A percentile compares a stretch with the other conserved stretches of the same genome.
These are phyloP conservation scores for Anisodus acutangulus DNA, from an alignment of 257 asterid species.

Conservation along the genomic window DNA sequence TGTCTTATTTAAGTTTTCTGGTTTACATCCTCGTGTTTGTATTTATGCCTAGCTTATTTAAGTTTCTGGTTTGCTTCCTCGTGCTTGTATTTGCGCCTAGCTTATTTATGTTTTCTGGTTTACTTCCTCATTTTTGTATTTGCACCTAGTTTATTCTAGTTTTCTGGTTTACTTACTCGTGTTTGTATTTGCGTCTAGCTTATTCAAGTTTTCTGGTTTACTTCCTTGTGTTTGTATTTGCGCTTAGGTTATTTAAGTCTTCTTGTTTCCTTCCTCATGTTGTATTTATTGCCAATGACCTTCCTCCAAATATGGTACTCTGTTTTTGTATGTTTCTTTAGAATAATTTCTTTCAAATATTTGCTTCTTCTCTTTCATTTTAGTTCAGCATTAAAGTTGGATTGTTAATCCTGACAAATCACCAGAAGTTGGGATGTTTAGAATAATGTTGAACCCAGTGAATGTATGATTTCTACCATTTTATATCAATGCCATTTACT, in stretches of 20 bases:
- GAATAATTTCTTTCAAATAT: background rate
- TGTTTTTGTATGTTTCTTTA: background rate
- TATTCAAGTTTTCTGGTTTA: background rate
- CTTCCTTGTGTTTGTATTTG: background rate
- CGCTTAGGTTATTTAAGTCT: background rate
- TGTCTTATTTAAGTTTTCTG: background rate
- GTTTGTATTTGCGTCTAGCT: background rate
- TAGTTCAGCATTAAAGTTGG: background rate
- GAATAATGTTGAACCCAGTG: background rate
- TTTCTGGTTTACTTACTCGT: background rate
- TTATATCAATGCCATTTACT: background rate
- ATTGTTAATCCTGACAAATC: background rate
- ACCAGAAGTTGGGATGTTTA: background rate
- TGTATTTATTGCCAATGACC: background rate
- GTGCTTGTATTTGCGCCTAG: background rate
- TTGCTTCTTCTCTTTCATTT: constrained; percentile 9
- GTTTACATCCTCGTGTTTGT: background rate
- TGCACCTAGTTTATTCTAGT: background rate
- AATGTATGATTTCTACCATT: background rate
- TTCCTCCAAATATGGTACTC: background rate
- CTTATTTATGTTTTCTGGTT: background rate
- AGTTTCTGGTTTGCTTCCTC: background rate
- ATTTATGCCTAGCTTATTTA: too few relatives aligned
- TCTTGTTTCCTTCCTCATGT: background rate
- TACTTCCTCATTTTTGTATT: background rate